Conservation (phyloP, 2,329 filamentous ascomycete species). For the Ophidiomyces ophidiicola region DNA sequence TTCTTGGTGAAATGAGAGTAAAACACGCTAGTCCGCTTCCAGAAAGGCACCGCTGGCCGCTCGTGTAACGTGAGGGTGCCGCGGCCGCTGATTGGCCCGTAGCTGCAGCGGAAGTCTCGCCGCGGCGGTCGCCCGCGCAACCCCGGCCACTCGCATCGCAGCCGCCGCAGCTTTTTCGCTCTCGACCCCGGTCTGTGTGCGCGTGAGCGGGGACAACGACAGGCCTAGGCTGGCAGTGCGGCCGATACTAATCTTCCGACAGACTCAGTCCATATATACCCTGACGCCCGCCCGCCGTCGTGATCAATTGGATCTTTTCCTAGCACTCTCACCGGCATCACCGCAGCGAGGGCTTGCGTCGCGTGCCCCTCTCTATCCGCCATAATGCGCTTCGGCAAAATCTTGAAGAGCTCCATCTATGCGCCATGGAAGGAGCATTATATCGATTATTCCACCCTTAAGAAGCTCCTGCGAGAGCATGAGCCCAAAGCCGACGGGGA, state of each 20-base stretch:
- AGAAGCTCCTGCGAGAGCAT: constrained; percentile 74
- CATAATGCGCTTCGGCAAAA: constrained; percentile 85
- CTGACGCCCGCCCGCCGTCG: background rate
- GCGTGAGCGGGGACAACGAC: background rate
- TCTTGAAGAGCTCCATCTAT: constrained; percentile 67
- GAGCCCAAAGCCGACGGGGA: constrained; percentile 37
- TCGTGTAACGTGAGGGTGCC: constrained; percentile 6
- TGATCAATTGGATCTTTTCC: too few relatives aligned
- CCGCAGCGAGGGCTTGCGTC: background rate
- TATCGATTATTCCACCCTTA: constrained; percentile 91
- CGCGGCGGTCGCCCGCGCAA: too few relatives aligned
- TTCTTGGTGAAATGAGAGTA: background rate
- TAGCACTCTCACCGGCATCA: background rate
- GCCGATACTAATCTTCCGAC: background rate
- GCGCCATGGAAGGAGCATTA: constrained; percentile 85
- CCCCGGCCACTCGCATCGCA: too few relatives aligned
- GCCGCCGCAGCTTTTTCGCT: too few relatives aligned
- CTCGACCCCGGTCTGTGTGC: too few relatives aligned
- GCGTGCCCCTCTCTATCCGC: background rate
- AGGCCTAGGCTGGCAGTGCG: background rate
- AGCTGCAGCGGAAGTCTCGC: background rate
- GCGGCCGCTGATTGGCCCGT: constrained; percentile 4
- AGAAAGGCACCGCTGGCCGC: background rate
- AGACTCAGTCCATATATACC: background rate
- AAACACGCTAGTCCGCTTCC: constrained; percentile 1